Conservation (phyloP, 441 rosid genomes). For the Capsella rubella region DNA sequence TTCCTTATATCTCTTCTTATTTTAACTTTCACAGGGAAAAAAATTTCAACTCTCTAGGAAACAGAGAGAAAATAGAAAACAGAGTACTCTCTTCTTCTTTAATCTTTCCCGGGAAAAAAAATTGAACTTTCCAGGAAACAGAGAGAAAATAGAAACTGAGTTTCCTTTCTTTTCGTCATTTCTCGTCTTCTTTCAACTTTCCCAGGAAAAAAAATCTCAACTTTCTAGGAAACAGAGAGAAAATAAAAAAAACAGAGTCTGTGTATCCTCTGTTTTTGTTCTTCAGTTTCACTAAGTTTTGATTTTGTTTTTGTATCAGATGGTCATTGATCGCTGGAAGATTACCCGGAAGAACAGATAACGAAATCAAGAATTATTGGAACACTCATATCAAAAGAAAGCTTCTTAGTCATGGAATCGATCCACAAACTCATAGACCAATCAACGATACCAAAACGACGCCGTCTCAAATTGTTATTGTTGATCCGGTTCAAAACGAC, state of each 20-base stretch:
- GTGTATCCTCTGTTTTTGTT: constrained; percentile 2
- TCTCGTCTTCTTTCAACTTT: not conserved
- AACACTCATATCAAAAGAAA: constrained; percentile 77
- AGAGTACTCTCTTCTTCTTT: not conserved
- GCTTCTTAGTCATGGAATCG: constrained; percentile 72
- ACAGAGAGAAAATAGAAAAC: constrained; percentile 15
- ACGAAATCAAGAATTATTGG: constrained; percentile 80
- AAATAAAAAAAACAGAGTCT: not conserved
- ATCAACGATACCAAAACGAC: constrained; percentile 34
- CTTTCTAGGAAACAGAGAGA: constrained; percentile 16
- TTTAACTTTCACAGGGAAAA: constrained; percentile 18
- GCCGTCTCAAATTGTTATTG: constrained; percentile 18
- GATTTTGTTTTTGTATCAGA: constrained; percentile 40
- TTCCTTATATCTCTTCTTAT: not conserved
- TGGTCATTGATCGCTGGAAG: constrained; percentile 80
- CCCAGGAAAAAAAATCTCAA: constrained; percentile 9
- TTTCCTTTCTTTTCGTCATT: too few species aligned
- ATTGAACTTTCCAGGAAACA: constrained; percentile 1
- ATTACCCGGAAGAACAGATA: constrained; percentile 77
- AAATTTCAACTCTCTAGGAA: not conserved
- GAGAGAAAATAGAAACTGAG: too few species aligned
- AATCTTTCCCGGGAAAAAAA: not conserved
- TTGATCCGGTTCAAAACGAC: constrained; percentile 14
- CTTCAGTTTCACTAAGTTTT: not conserved
- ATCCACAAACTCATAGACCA: constrained; percentile 75